Base-by-base conservation (phyloP, 768 basidiomycete species). In the Lactarius hengduanensis region DNA sequence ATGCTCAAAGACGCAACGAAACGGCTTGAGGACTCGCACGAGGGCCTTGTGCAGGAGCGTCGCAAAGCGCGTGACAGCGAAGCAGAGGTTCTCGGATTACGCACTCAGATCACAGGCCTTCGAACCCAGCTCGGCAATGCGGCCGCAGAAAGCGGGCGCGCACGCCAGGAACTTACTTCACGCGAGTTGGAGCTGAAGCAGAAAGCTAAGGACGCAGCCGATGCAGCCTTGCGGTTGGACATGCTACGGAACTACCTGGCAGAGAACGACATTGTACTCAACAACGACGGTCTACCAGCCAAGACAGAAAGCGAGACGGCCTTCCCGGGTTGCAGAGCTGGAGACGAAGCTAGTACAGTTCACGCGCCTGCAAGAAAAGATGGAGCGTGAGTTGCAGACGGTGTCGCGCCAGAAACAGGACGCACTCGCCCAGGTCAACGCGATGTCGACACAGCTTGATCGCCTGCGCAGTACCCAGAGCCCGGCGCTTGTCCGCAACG, bases 231-330 rank as follows among this genome's bases (percentile, higher is more conserved):
- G 67, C 90, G 92, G 66, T 79, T 92, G 70, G 84, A 81, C 30
- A 89, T 92, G 80, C 80, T 98, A 65, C 87, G 94, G 56, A 90
- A 86, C 73, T 88, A 98, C 73, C 83, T 98, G 57, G 86, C 88
- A 26, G 97, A 98, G 73, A 88, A 91, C 73, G 96, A 95, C 18
- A 84, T 98, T 61, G 82, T 82, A 32, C 78, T 90, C 22, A 89
- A 91, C 62, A 92, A 93, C 22, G 90, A 88, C 58, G 86, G 90
- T 43, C 71, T 87, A 54, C 82, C 82, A 2, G 80, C 82, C 38
- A 77, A 78, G 22, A 77, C 76, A 11, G 74, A 67, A 62, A 77
- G 78, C 40, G 71, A 74, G 63, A 76, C 74, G n/a, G 74, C 78
- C 8, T 71, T 71, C 76, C 10, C 82, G 81, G n/a, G 73, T 94